phyloP scores from a whole-genome alignment of 805 yeast genomes.

The Sugiyamaella chiloensis region DNA sequence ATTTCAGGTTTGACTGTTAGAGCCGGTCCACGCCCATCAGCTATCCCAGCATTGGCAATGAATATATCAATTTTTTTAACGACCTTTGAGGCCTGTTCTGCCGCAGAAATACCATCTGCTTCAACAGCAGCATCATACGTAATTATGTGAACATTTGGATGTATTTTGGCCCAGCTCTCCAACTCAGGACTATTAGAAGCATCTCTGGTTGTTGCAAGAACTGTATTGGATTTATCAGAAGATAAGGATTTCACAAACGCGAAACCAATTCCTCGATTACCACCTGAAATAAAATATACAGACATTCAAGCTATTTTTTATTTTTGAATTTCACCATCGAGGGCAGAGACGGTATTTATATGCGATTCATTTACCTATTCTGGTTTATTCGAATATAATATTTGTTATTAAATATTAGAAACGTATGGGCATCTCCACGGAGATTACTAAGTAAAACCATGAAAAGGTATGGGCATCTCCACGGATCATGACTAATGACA shows the following conservation, averaged over 20 bases:
- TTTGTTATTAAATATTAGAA: too few species aligned
- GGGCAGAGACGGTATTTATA: too few species aligned
- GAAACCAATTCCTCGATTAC: conserved; percentile 35
- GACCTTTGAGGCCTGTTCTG: conserved; percentile 16
- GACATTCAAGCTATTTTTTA: too few species aligned
- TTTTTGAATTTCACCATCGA: too few species aligned
- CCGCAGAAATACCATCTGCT: conserved; percentile 21
- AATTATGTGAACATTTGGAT: conserved; percentile 27
- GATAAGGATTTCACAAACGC: conserved; percentile 32
- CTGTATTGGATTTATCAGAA: conserved; percentile 23
- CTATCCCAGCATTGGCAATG: conserved; percentile 32
- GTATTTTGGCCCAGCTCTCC: conserved; percentile 8
- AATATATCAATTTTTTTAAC: conserved; percentile 27
- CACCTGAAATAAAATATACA: too few species aligned
- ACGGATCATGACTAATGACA: too few species aligned
- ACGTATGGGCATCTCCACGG: too few species aligned
- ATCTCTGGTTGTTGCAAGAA: conserved; percentile 27
- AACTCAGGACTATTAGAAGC: conserved; percentile 17
- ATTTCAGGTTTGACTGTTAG: not conserved
- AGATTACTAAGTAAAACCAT: too few species aligned
- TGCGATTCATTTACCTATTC: too few species aligned
- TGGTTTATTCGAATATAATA: too few species aligned
- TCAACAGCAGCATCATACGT: conserved; percentile 24
- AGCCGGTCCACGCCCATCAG: not conserved
- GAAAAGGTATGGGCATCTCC: too few species aligned